These are phyloP conservation scores for Chlamydomonas schloesseri DNA, from an alignment of 139 green algal species.

Conservation along the genomic window DNA sequence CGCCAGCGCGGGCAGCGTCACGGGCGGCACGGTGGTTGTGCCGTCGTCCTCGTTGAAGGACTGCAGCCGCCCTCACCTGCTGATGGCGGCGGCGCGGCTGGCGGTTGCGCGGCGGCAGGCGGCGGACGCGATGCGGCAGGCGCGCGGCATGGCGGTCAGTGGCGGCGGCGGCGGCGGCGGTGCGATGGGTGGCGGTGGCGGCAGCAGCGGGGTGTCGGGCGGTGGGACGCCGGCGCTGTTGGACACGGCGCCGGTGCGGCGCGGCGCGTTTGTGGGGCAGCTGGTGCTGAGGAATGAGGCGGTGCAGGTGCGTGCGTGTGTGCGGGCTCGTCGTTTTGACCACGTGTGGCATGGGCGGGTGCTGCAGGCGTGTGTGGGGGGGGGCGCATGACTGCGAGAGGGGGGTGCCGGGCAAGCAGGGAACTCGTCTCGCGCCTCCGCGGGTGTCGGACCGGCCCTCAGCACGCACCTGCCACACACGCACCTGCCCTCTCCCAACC, in stretches of 20 bases:
- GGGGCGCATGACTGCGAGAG: too few relatives aligned
- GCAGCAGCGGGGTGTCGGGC: neutral
- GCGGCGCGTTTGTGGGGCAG: constrained; percentile 60
- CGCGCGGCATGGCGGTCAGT: neutral
- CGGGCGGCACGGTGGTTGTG: neutral
- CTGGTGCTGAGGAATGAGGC: constrained; percentile 46
- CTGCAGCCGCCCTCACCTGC: constrained; percentile 46
- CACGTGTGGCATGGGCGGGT: too few relatives aligned
- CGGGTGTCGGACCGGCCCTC: too few relatives aligned
- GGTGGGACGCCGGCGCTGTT: neutral
- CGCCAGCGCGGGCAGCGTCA: neutral
- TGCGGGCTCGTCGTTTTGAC: too few relatives aligned
- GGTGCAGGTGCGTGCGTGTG: neutral
- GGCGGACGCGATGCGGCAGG: constrained; percentile 11
- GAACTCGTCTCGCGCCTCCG: too few relatives aligned
- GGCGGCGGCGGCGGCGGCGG: too few relatives aligned
- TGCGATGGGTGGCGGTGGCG: neutral
- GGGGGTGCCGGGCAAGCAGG: too few relatives aligned
- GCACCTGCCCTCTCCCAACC: neutral
- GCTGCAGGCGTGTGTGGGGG: too few relatives aligned
- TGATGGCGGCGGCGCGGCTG: constrained; percentile 55
- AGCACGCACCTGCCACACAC: too few relatives aligned
- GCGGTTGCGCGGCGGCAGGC: constrained; percentile 42
- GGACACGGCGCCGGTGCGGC: constrained; percentile 43
- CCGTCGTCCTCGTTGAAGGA: constrained; percentile 20